phyloP scores from a whole-genome alignment of 1,284 basidiomycete genomes.

The Marasmius fiardii region DNA sequence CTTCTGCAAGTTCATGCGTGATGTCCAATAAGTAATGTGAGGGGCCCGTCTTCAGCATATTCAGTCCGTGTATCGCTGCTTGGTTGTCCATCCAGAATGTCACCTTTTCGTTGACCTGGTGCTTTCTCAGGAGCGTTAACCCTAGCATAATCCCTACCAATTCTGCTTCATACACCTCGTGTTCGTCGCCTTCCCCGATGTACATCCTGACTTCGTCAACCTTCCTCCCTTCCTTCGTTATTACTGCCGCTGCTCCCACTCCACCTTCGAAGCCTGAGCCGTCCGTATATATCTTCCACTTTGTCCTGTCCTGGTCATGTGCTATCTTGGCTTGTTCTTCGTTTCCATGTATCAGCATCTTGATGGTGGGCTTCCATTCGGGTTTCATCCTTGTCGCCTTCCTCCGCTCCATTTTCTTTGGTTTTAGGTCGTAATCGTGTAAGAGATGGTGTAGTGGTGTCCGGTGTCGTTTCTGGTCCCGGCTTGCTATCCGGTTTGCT shows the following conservation, averaged over 20 bases:
- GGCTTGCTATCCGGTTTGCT: conserved; percentile 1
- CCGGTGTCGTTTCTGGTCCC: conserved; percentile 10
- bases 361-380: neutral
- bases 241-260: conserved; percentile 27
- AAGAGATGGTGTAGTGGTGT: conserved; percentile 13
- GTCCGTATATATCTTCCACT: conserved; percentile 26
- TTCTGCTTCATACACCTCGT: conserved; percentile 25
- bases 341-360: neutral
- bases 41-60: too few relatives aligned
- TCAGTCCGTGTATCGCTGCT: too few relatives aligned
- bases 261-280: conserved; percentile 24
- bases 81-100: too few relatives aligned
- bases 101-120: too few relatives aligned
- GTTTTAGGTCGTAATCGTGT: neutral
- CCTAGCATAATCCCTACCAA: conserved; percentile 4
- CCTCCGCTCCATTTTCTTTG: neutral
- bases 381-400: neutral
- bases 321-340: conserved; percentile 14
- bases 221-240: conserved; percentile 10
- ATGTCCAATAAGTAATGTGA: too few relatives aligned
- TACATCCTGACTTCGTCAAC: conserved; percentile 5
- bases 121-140: neutral
- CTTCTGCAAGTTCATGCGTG: too few relatives aligned
- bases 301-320: conserved; percentile 13
- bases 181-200: conserved; percentile 17